Evolutionary conservation across 176 grass and related monocot genomes (phyloP).

Genomic region (Lolium perenne): DNA sequence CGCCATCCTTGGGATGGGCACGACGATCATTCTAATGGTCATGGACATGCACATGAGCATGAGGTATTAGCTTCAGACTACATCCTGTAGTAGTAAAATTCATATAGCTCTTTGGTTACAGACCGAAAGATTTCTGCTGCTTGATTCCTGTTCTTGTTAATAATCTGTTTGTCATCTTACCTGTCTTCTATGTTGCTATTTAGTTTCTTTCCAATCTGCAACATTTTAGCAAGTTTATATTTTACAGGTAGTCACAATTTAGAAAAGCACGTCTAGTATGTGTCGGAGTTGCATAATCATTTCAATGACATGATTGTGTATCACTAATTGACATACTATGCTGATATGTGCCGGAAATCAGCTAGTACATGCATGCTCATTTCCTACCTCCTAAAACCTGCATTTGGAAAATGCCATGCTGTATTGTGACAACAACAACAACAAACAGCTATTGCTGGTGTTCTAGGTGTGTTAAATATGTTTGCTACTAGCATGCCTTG

Average conservation of each 20-base stretch:
- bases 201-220: background rate
- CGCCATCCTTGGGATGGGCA: conserved; percentile 96
- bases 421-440: no score
- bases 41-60: conserved; percentile 67
- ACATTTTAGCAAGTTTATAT: background rate
- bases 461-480: no score
- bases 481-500: no score
- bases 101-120: background rate
- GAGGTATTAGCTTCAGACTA: conserved; percentile 49
- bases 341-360: background rate
- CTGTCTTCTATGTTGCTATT: background rate
- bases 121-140: background rate
- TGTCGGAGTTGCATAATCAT: background rate
- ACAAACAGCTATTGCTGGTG: no score
- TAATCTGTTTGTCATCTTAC: no score
- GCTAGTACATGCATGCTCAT: background rate
- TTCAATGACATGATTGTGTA: background rate
- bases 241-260: background rate
- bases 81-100: background rate
- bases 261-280: background rate
- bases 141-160: background rate
- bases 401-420: no score
- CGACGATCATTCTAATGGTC: conserved; percentile 76
- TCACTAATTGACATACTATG: background rate
- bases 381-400: no score